phyloP scores from a whole-genome alignment of 108 stramenopile genomes.

The Skeletonema marinoi region DNA sequence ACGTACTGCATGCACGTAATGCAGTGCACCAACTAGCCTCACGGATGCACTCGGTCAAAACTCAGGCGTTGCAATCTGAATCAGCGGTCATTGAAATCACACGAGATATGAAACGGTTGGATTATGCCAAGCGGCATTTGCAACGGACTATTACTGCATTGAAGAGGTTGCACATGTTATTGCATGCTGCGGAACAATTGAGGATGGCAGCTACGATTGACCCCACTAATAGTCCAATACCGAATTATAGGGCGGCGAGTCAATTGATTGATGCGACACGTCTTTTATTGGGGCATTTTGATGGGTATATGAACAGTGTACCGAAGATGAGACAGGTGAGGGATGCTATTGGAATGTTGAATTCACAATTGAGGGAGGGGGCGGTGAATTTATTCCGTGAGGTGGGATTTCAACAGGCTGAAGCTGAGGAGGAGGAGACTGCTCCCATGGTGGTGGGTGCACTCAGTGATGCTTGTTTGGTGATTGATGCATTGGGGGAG shows the following conservation, averaged over 20 bases:
- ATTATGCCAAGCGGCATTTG: slow-evolving; percentile 96
- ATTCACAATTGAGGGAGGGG: slow-evolving; percentile 58
- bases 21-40: slow-evolving; percentile 58
- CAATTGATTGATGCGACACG: slow-evolving; percentile 93
- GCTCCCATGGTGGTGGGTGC: slow-evolving; percentile 57
- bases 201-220: slow-evolving; percentile 59
- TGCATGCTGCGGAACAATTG: slow-evolving; percentile 94
- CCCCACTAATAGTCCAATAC: slow-evolving; percentile 36
- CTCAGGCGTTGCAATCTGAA: slow-evolving; percentile 78
- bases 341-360: slow-evolving; percentile 65
- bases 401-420: slow-evolving; percentile 55
- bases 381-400: slow-evolving; percentile 70
- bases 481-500: slow-evolving; percentile 94
- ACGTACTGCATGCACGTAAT: slow-evolving; percentile 72
- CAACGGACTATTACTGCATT: slow-evolving; percentile 95
- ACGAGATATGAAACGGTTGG: slow-evolving; percentile 95
- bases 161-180: slow-evolving; percentile 97
- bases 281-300: slow-evolving; percentile 86
- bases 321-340: slow-evolving; percentile 64
- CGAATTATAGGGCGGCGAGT: slow-evolving; percentile 86
- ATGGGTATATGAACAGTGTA: slow-evolving; percentile 68
- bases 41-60: slow-evolving; percentile 64
- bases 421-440: slow-evolving; percentile 9
- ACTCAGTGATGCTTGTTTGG: slow-evolving; percentile 88
- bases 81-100: slow-evolving; percentile 83